A percentile compares a stretch with the other conserved stretches of the same genome.
Conservation (phyloP, 768 basidiomycete species). For the Tricholomella constricta region DNA sequence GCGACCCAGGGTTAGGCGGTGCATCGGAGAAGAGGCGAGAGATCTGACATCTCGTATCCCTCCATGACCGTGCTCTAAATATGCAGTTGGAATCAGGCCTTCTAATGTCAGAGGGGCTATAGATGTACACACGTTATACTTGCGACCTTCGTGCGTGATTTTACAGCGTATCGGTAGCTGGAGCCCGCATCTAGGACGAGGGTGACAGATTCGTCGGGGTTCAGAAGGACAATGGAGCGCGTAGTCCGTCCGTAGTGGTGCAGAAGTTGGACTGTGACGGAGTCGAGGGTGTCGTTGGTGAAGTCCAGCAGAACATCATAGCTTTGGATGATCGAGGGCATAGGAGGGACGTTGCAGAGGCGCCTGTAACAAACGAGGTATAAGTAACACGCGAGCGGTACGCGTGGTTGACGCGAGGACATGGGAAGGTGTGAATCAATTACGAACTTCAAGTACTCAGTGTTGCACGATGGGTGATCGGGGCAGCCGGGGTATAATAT, state of each 20-base stretch:
- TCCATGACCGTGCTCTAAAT: conserved; percentile 63
- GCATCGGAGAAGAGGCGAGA: conserved; percentile 59
- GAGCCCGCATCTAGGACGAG: conserved; percentile 70
- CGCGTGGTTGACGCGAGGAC: conserved; percentile 16
- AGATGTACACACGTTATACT: conserved; percentile 61
- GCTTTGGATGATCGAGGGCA: conserved; percentile 60
- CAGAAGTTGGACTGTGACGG: conserved; percentile 62
- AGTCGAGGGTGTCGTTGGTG: conserved; percentile 68
- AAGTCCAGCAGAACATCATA: conserved; percentile 72
- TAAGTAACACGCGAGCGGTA: conserved; percentile 8
- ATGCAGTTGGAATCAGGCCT: neutral
- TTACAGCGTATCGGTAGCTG: conserved; percentile 69
- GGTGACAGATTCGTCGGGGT: conserved; percentile 64
- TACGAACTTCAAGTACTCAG: conserved; percentile 15
- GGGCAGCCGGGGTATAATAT: conserved; percentile 1
- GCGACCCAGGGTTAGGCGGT: neutral
- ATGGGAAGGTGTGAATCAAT: conserved; percentile 1
- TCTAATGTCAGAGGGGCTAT: conserved; percentile 5
- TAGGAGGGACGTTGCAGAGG: conserved; percentile 26
- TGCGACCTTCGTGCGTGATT: conserved; percentile 63
- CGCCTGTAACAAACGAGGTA: conserved; percentile 3
- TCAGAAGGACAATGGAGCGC: conserved; percentile 55
- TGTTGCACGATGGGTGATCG: neutral
- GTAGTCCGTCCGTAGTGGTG: conserved; percentile 62
- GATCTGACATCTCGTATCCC: conserved; percentile 60